phyloP scores from a whole-genome alignment of 352 stramenopile genomes.

The Phytophthora melonis region DNA sequence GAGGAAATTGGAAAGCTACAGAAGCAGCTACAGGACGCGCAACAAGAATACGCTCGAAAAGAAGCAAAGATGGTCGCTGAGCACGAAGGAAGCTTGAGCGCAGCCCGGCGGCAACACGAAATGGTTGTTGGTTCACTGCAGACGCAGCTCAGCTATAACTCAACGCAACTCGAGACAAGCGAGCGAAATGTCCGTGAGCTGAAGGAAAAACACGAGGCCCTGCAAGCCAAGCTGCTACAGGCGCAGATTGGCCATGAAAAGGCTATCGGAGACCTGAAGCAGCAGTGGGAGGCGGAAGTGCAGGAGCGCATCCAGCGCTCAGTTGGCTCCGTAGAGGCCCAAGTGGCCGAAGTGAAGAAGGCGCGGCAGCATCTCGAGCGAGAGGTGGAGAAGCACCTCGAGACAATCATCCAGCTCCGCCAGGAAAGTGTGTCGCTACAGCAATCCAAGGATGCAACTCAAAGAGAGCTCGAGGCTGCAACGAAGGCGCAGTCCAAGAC shows the following conservation, averaged over 20 bases:
- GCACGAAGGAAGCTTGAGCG: conserved; percentile 48
- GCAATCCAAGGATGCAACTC: conserved; percentile 49
- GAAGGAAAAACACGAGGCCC: conserved; percentile 55
- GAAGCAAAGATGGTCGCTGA: conserved; percentile 45
- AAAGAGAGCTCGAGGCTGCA: conserved; percentile 39
- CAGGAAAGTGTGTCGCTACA: conserved; percentile 69
- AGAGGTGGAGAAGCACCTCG: conserved; percentile 71
- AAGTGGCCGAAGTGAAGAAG: conserved; percentile 76
- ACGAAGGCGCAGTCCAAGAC: conserved; percentile 53
- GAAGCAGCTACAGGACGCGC: conserved; percentile 61
- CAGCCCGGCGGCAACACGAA: conserved; percentile 53
- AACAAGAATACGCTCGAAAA: conserved; percentile 55
- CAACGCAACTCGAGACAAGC: conserved; percentile 47
- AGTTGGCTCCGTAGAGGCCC: conserved; percentile 59
- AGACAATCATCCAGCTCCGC: conserved; percentile 59
- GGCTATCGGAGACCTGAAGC: conserved; percentile 55
- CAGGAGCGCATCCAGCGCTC: conserved; percentile 68
- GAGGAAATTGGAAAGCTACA: conserved; percentile 64
- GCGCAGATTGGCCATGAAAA: conserved; percentile 68
- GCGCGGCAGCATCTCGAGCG: conserved; percentile 62
- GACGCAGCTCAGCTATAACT: conserved; percentile 54
- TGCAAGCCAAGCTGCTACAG: conserved; percentile 61
- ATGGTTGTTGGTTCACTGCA: conserved; percentile 46
- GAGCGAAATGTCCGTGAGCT: conserved; percentile 37
- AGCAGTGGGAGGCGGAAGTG: conserved; percentile 60